These are phyloP conservation scores for Wickerhamiella cacticola DNA, from an alignment of 805 yeast species.

Conservation along the genomic window DNA sequence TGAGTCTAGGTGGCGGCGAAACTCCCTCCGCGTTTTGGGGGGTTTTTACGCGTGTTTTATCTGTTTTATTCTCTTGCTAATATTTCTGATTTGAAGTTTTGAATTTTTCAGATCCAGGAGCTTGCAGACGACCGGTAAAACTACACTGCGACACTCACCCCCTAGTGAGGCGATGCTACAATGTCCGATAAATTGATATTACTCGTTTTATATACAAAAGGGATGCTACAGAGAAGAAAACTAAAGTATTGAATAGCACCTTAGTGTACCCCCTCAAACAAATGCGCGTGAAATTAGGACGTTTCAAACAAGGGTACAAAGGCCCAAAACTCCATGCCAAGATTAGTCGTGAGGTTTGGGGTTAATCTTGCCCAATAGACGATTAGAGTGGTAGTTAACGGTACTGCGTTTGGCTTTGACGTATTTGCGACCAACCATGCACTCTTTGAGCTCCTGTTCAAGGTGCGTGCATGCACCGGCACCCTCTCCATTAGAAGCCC, in stretches of 20 bases:
- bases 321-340: not conserved
- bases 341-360: slow-evolving; percentile 38
- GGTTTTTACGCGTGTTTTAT: too few species aligned
- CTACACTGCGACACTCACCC: too few species aligned
- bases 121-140: too few species aligned
- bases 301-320: not conserved
- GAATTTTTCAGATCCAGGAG: too few species aligned
- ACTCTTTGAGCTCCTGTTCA: slow-evolving; percentile 58
- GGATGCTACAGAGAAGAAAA: not conserved
- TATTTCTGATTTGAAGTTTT: too few species aligned
- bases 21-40: too few species aligned
- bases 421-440: slow-evolving; percentile 41
- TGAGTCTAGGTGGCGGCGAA: not conserved
- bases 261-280: too few species aligned
- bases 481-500: slow-evolving; percentile 94
- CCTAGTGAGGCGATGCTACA: too few species aligned
- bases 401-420: slow-evolving; percentile 30
- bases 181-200: too few species aligned
- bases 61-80: too few species aligned
- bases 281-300: too few species aligned
- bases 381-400: slow-evolving; percentile 43
- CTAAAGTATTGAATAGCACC: too few species aligned
- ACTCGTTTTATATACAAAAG: not conserved
- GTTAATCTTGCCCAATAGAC: slow-evolving; percentile 38
- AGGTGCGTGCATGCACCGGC: slow-evolving; percentile 49